Evolutionary conservation across 176 grass and related monocot genomes (phyloP).

Genomic region (Leersia perrieri): DNA sequence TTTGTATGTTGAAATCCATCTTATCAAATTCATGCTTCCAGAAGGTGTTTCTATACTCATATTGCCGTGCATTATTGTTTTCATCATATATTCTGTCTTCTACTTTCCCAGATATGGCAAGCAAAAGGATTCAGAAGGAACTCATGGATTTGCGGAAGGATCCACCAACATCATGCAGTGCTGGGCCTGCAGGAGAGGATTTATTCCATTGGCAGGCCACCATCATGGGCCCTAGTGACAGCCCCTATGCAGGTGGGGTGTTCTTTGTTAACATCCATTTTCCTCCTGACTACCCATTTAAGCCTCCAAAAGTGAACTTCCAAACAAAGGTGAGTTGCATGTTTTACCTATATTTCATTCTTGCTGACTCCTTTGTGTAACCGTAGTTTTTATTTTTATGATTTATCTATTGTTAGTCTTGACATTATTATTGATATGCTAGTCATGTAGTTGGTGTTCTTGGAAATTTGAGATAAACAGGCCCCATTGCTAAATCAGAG

Average conservation of each 20-base stretch:
- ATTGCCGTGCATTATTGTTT: background rate
- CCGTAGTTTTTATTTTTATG: background rate
- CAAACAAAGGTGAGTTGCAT: constrained; percentile 67
- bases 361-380: background rate
- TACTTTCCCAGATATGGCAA: constrained; percentile 62
- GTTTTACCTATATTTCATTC: background rate
- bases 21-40: background rate
- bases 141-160: constrained; percentile 88
- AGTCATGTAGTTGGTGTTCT: background rate
- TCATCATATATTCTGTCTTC: constrained; percentile 18
- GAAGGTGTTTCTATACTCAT: background rate
- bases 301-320: constrained; percentile 92
- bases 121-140: constrained; percentile 95
- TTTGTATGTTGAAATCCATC: background rate
- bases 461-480: background rate
- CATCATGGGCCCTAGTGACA: constrained; percentile 90
- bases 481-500: background rate
- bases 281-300: constrained; percentile 91
- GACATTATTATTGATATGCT: background rate
- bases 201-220: constrained; percentile 91
- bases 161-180: constrained; percentile 83
- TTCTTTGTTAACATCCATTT: constrained; percentile 94
- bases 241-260: constrained; percentile 76
- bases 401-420: background rate
- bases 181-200: constrained; percentile 82